Conservation (phyloP, 2,329 filamentous ascomycete species). For the Fusarium brevicatenulatum region DNA sequence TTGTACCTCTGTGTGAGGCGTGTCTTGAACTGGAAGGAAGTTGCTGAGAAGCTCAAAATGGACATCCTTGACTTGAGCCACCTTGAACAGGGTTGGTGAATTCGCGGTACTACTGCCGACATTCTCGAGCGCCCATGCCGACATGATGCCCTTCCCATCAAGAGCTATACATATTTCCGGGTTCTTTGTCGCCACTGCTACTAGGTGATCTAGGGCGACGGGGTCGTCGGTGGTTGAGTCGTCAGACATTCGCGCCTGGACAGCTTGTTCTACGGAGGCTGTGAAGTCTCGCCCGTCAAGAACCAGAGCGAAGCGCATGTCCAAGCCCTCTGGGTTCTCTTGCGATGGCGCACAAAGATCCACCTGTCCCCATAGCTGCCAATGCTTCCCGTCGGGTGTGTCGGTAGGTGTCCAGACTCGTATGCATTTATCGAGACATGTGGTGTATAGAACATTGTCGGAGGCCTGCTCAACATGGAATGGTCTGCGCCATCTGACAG, state of each 20-base stretch:
- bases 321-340: constrained; percentile 37
- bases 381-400: constrained; percentile 73
- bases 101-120: constrained; percentile 76
- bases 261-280: constrained; percentile 78
- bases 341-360: constrained; percentile 79
- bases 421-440: constrained; percentile 82
- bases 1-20: constrained; percentile 72
- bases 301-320: constrained; percentile 70
- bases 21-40: constrained; percentile 40
- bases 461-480: constrained; percentile 79
- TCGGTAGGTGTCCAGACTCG: constrained; percentile 87
- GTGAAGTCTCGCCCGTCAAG: constrained; percentile 85
- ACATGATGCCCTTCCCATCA: constrained; percentile 86
- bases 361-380: constrained; percentile 84
- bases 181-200: constrained; percentile 84
- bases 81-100: constrained; percentile 80
- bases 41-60: constrained; percentile 60
- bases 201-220: constrained; percentile 81
- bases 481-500: constrained; percentile 85
- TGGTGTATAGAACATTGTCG: constrained; percentile 90
- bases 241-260: constrained; percentile 67
- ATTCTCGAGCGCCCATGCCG: constrained; percentile 91
- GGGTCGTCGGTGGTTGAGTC: constrained; percentile 69
- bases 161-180: constrained; percentile 90
- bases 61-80: constrained; percentile 76